Evolutionary conservation across 495 filamentous ascomycete species (phyloP), one percentile per base, ranked within the genome.

Genomic region (Trichoderma erinaceum): DNA sequence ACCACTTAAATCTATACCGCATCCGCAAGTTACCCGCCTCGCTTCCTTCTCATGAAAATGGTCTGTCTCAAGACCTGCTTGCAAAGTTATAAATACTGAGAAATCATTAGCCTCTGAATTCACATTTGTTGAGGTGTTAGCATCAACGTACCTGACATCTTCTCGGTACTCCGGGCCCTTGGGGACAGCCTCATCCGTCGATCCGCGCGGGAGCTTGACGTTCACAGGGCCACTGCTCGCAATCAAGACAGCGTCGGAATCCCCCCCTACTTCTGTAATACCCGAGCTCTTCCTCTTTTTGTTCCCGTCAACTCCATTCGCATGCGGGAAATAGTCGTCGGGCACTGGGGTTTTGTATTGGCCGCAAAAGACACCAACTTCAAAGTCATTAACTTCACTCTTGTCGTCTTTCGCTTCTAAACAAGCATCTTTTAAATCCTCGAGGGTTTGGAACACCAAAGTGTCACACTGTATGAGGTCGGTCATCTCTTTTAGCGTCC

Each of bases 341-440:
- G 86, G 83, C 4, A 98, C 91, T 0, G 88, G 88, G 1, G 95
- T 99, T 63, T 92, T 81, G 77, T 98, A 97, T 73, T 86, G 86
- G 27, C 96, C 95, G 70, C 91, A 96, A 83, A 99, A 98, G 18
- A 98, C 93, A 69, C 95, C 94, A n/a, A 96, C 88, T 76, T 98
- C 96, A 69, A 98, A 97, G 38, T 85, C 77, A 41, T 78, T 82
- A 41, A 87, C 43, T 27, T 76, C 71, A 6, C 71, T 78, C 44
- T 77, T 74, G 18, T 76, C 76, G 50, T 85, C 81, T 7, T 84
- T 81, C n/a, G 90, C 85, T 72, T 92, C 89, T 0, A 87, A 85
- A 73, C 93, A 97, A 5, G 93, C 87, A 44, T 85, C 88, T 75
- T 91, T 89, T 12, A 97, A 83, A 71, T 96, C 93, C 15, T 86